Percentiles rank a stretch among this genome's conserved stretches.
phyloP scores from a whole-genome alignment of 208 protist species.

The Herpetomonas tarakana region DNA sequence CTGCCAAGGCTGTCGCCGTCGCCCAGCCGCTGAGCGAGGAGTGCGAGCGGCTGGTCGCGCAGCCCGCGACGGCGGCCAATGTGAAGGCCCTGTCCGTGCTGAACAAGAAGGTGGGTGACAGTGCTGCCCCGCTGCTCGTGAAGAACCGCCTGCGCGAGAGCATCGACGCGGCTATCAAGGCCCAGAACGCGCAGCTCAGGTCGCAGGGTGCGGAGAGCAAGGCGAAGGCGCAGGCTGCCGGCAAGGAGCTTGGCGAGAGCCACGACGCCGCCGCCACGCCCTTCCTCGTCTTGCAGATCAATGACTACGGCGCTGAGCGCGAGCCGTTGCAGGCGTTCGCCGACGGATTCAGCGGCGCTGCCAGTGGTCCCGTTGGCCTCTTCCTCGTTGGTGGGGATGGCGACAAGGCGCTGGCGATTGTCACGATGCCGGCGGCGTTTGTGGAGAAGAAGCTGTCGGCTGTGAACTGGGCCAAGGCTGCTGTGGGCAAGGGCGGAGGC shows the following conservation, averaged over 20 bases:
- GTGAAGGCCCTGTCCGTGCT: slow-evolving; percentile 89
- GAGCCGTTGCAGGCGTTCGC: slow-evolving; percentile 80
- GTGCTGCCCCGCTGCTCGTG: slow-evolving; percentile 55
- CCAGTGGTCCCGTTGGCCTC: slow-evolving; percentile 57
- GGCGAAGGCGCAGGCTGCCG: slow-evolving; percentile 60
- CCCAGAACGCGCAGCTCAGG: slow-evolving; percentile 71
- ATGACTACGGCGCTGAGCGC: slow-evolving; percentile 75
- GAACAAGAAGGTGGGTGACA: slow-evolving; percentile 89
- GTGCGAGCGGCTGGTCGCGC: slow-evolving; percentile 35
- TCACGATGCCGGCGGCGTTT: slow-evolving; percentile 57
- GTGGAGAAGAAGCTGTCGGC: slow-evolving; percentile 83
- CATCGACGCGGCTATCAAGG: slow-evolving; percentile 82
- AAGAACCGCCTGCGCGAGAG: slow-evolving; percentile 80
- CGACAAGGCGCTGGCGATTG: slow-evolving; percentile 69
- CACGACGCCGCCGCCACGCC: slow-evolving; percentile 40
- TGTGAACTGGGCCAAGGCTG: slow-evolving; percentile 77
- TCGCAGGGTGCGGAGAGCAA: slow-evolving; percentile 50
- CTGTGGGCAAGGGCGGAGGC: slow-evolving; percentile 88
- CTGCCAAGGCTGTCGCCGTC: slow-evolving; percentile 42
- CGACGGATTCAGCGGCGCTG: slow-evolving; percentile 63
- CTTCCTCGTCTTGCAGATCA: slow-evolving; percentile 45
- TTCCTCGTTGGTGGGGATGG: slow-evolving; percentile 75
- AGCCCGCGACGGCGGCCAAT: slow-evolving; percentile 38
- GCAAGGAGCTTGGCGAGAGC: slow-evolving; percentile 39
- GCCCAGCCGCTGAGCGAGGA: slow-evolving; percentile 54